Evolutionary conservation across 2,329 filamentous ascomycete genomes (phyloP).

Genomic region (Drechslerella coelobrocha): DNA sequence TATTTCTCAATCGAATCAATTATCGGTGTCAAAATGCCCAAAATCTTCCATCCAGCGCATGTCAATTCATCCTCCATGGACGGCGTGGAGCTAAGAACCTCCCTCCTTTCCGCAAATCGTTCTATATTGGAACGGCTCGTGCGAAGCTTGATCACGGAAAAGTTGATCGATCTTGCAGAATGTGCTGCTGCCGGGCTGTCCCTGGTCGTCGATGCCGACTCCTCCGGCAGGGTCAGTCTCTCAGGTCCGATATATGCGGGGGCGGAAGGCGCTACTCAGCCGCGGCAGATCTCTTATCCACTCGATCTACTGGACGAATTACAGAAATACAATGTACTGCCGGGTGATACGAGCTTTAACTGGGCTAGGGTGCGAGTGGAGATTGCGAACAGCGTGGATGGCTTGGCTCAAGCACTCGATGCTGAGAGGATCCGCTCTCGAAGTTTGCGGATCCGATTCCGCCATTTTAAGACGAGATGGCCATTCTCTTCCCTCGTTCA

Average conservation of each 20-base stretch:
- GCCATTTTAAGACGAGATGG: background rate
- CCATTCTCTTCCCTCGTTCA: conserved; percentile 29
- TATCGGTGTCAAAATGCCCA: no score
- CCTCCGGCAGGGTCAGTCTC: conserved; percentile 15
- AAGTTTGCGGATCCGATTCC: background rate
- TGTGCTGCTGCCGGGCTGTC: conserved; percentile 12
- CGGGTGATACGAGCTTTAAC: background rate
- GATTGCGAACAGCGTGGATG: conserved; percentile 21
- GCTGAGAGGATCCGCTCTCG: conserved; percentile 15
- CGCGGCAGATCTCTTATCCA: conserved; percentile 13
- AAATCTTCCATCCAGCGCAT: no score
- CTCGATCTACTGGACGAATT: conserved; percentile 22
- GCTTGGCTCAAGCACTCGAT: conserved; percentile 6
- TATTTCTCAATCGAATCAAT: no score
- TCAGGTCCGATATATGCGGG: conserved; percentile 5
- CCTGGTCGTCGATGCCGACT: background rate
- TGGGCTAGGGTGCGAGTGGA: conserved; percentile 18
- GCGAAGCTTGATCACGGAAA: conserved; percentile 24
- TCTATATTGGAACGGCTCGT: conserved; percentile 37
- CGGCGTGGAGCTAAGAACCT: no score
- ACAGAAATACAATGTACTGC: conserved; percentile 5
- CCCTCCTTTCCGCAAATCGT: conserved; percentile 8
- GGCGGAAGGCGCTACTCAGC: background rate
- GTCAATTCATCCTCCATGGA: no score
- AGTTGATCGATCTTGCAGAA: conserved; percentile 6